Base-by-base conservation (phyloP, 768 basidiomycete species). In the Hygrocybe coccinea region DNA sequence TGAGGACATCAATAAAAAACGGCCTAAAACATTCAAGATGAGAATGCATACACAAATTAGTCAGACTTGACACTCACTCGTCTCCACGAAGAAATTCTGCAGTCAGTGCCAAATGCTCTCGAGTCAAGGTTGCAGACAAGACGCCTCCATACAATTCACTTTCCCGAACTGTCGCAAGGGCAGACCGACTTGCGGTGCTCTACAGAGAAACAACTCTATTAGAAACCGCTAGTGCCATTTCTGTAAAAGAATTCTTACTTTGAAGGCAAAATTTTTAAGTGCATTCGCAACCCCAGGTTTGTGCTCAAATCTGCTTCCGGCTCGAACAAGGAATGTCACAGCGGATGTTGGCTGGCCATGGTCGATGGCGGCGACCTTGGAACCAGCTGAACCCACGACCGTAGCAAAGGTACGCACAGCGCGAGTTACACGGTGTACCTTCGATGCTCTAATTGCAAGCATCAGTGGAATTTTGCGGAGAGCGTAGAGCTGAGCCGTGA, bases 231-330 rank as follows among this genome's bases (percentile, higher is more conserved):
- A 14, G n/a, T n/a, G n/a, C n/a, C n/a, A 55, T 6, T 34, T 9
- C 17, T 44, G 5, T 3, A 53, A 41, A 54, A 37, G 11, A 45
- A 44, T 25, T 67, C 84, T 47, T 62, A 97, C 95, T 89, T 97
- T 97, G 86, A 95, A 98, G 57, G 94, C 88, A 81, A 94, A 97
- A 83, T 93, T 95, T 82, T 97, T 97, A 72, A 97, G 80, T 58
- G 84, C 87, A 76, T 95, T 91, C 2, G 95, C 94, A 56, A 93
- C 83, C 64, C 95, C 95, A 41, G 92, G 83, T 67, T 87, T 87
- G 59, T 84, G 73, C 78, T 99, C 89, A 69, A 84, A 94, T 65
- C 97, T 79, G 66, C 85, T 85, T 53, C 95, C 95, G 54, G 91
- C 95, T 72, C 94, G 95, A 71, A 97, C 84, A 59, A 95, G 81